phyloP scores from a whole-genome alignment of 2,329 filamentous ascomycete genomes.

The Phialophora tarda region DNA sequence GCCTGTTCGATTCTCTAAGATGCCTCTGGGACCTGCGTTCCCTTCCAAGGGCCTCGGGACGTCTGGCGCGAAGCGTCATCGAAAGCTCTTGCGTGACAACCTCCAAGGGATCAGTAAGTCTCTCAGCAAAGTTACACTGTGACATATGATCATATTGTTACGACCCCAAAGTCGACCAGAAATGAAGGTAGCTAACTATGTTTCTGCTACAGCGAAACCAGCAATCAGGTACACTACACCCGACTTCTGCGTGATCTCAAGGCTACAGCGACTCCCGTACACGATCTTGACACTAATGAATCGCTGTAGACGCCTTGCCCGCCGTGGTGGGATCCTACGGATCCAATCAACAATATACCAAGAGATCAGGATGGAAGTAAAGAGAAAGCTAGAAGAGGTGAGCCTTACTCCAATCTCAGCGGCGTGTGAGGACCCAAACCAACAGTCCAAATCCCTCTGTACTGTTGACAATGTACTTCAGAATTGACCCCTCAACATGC shows the following conservation, averaged over 20 bases:
- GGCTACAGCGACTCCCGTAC: background rate
- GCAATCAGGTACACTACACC: conserved; percentile 41
- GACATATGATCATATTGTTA: conserved; percentile 1
- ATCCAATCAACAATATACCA: conserved; percentile 44
- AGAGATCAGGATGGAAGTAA: conserved; percentile 39
- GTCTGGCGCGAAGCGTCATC: conserved; percentile 9
- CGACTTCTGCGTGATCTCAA: background rate
- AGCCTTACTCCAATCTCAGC: conserved; percentile 13
- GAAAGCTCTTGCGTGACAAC: conserved; percentile 8
- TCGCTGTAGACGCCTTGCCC: conserved; percentile 41
- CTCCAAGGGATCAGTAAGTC: conserved; percentile 42
- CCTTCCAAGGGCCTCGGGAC: background rate
- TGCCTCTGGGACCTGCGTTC: background rate
- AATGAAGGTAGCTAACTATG: background rate
- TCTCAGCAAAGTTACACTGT: background rate
- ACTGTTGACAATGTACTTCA: background rate
- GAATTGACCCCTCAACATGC: conserved; percentile 36
- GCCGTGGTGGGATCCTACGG: conserved; percentile 45
- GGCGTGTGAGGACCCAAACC: background rate
- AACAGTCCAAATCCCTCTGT: background rate
- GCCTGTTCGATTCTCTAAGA: background rate
- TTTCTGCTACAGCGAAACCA: conserved; percentile 21
- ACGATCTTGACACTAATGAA: background rate
- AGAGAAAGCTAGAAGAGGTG: conserved; percentile 39
- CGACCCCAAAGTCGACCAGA: background rate